Conservation (phyloP, 2,329 filamentous ascomycete species). For the Capronia americana region DNA sequence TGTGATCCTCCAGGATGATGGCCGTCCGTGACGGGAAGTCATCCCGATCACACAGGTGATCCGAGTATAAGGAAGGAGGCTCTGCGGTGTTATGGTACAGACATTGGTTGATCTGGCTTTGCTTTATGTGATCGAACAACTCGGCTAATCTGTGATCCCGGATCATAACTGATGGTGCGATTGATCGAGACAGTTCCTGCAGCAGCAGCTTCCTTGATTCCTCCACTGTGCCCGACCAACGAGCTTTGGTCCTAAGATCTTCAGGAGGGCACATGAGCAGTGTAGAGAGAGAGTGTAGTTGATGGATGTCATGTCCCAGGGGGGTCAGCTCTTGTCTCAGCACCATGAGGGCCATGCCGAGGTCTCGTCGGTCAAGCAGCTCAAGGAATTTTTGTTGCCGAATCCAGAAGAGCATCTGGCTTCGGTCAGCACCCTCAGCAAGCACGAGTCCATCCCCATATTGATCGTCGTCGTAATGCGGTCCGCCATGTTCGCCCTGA, state of each 20-base stretch:
- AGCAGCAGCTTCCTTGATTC: conserved; percentile 76
- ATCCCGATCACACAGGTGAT: conserved; percentile 80
- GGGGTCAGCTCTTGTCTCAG: conserved; percentile 87
- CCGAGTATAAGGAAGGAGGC: conserved; percentile 84
- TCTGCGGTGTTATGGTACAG: conserved; percentile 83
- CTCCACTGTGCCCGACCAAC: conserved; percentile 83
- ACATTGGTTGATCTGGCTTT: conserved; percentile 80
- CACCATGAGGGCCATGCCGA: conserved; percentile 77
- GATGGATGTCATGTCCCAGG: conserved; percentile 76
- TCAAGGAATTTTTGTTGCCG: conserved; percentile 96
- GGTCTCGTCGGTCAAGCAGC: conserved; percentile 77
- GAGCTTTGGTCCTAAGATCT: conserved; percentile 75
- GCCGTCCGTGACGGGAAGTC: conserved; percentile 78
- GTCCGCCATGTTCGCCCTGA: conserved; percentile 52
- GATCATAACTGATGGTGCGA: conserved; percentile 96
- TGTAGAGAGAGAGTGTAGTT: conserved; percentile 82
- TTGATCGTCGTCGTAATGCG: conserved; percentile 44
- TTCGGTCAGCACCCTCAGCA: conserved; percentile 74
- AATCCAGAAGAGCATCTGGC: conserved; percentile 84
- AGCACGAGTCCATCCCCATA: conserved; percentile 68
- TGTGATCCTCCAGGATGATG: conserved; percentile 73
- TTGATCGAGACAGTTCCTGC: conserved; percentile 83
- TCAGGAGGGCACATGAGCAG: conserved; percentile 87
- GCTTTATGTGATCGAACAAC: conserved; percentile 82
- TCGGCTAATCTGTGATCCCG: conserved; percentile 86